Base-by-base conservation (phyloP, 495 filamentous ascomycete genomes). In the Pseudevernia furfuracea region DNA sequence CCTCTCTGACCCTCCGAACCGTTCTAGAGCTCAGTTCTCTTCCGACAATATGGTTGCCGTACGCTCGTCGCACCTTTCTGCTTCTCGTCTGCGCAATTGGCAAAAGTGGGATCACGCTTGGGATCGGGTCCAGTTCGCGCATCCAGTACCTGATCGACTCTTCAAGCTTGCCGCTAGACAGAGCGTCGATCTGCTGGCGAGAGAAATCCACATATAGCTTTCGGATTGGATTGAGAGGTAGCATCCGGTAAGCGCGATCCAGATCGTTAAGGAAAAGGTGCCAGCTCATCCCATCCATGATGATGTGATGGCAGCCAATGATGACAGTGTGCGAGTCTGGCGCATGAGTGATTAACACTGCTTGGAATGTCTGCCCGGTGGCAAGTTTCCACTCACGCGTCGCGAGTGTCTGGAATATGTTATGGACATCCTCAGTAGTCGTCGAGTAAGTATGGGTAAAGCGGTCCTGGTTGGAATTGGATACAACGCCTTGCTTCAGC, bases 281-380 rank as follows among this genome's bases (percentile, higher is more conserved):
- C 5, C 76, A 74, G 46, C 76, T 76, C 23, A 76, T 65, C 0
- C 77, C 79, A 63, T 84, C 81, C 71, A 82, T 79, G 56, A 70
- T 66, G 64, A 84, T 82, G 59, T 84, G 80, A 58, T 80, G 77
- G 58, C 72, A 78, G 19, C 67, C 69, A 41, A 77, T 69, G 23
- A n/a, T 14, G 32, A 12, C 14, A 17, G 11, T 72, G 62, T 34
- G 61, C 43, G 36, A 68, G 55, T 11, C 65, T 19, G 5, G 53
- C 43, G 25, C 48, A 5, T 67, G 37, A 0, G 68, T 64, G 8
- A 78, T 67, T 4, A 77, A 61, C 4, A 3, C 71, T 69, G 17
- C 57, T 49, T 57, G 70, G 62, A 60, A 65, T 60, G 11, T 72
- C 68, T n/a, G 30, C 25, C 59, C 58, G 1, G 68, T 52, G 58